Percentiles rank a stretch among this genome's conserved stretches.
Evolutionary conservation across 495 filamentous ascomycete genomes (phyloP).

Genomic region (Terfezia boudieri): DNA sequence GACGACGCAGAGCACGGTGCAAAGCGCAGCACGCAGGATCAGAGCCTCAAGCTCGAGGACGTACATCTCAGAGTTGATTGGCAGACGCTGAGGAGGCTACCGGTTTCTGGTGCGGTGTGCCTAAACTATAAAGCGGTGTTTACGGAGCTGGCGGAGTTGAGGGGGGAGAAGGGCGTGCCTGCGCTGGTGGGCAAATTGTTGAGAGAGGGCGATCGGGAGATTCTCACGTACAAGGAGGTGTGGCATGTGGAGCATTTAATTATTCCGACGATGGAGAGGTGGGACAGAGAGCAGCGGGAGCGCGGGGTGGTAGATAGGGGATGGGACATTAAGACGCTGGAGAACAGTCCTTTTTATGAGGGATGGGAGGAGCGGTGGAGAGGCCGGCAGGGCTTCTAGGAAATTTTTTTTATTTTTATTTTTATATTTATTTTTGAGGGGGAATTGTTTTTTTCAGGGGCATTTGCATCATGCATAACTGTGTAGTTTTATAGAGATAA

Average conservation of each 20-base stretch:
- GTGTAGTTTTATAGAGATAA: no score
- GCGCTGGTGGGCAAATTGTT: conserved; percentile 43
- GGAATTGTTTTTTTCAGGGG: no score
- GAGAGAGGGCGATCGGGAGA: conserved; percentile 43
- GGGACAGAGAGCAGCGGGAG: conserved; percentile 44
- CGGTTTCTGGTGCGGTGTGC: conserved; percentile 48
- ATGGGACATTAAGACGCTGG: conserved; percentile 58
- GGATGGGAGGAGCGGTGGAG: conserved; percentile 76
- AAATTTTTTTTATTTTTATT: no score
- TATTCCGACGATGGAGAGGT: conserved; percentile 43
- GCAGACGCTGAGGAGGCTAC: conserved; percentile 71
- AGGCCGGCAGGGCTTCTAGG: conserved; percentile 35
- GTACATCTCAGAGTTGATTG: conserved; percentile 68
- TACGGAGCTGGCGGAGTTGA: conserved; percentile 49
- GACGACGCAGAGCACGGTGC: conserved; percentile 41
- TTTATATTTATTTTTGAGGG: no score
- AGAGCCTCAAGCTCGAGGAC: conserved; percentile 33
- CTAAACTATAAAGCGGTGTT: conserved; percentile 92
- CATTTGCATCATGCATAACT: no score
- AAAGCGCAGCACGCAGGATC: conserved; percentile 32
- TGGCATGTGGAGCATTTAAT: conserved; percentile 64
- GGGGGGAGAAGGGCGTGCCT: conserved; percentile 54
- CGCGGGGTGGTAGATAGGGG: conserved; percentile 35
- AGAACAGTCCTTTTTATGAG: conserved; percentile 61
- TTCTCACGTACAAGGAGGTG: conserved; percentile 73